These are phyloP conservation scores for Theobroma cacao DNA, from an alignment of 345 rosid genomes.

Conservation along the genomic window DNA sequence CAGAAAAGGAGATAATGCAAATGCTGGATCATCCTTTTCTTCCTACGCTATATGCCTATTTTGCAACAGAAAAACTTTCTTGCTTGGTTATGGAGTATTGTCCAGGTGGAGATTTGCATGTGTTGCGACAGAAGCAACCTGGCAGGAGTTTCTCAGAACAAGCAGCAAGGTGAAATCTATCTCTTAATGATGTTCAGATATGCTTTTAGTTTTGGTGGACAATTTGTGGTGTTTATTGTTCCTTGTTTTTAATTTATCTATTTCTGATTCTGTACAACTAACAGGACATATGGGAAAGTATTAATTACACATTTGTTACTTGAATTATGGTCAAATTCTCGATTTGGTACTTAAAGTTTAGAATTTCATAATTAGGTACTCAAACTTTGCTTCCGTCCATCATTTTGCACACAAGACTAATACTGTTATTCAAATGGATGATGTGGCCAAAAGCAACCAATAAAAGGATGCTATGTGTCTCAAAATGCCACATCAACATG, in stretches of 20 bases:
- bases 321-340: background rate
- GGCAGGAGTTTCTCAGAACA: conserved; percentile 62
- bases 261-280: background rate
- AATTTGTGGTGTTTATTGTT: background rate
- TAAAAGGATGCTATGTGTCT: background rate
- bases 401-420: background rate
- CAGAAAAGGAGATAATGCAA: conserved; percentile 73
- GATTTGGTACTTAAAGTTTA: background rate
- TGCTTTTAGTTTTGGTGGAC: background rate
- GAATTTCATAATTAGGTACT: background rate
- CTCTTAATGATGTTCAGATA: background rate
- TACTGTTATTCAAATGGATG: background rate
- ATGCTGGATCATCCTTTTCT: conserved; percentile 88
- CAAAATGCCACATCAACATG: background rate
- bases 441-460: background rate
- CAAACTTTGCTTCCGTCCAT: background rate
- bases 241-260: background rate
- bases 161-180: conserved; percentile 51
- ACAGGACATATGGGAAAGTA: background rate
- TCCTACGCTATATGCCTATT: conserved; percentile 68
- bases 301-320: background rate
- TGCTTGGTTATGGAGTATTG: conserved; percentile 84
- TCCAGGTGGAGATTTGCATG: conserved; percentile 83
- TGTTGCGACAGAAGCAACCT: conserved; percentile 69
- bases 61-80: conserved; percentile 58